These are phyloP conservation scores for Mortierella claussenii DNA, from an alignment of 192 early-diverging fungal species.

Conservation along the genomic window DNA sequence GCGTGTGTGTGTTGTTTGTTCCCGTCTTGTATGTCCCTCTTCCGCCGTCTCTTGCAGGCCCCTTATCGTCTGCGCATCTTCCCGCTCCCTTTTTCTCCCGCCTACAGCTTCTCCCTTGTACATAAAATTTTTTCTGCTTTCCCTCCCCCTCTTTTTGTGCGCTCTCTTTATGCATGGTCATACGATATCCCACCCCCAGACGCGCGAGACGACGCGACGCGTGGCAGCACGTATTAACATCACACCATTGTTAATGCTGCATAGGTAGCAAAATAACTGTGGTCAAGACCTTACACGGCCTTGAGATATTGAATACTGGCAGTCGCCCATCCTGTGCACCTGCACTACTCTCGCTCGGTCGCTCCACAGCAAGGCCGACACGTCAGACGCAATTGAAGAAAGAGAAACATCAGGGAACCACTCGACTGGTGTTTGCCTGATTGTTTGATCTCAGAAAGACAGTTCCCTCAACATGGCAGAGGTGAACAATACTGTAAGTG, in stretches of 20 bases:
- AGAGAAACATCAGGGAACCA: conserved; percentile 28
- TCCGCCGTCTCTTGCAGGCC: neutral
- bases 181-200: neutral
- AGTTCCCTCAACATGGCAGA: conserved; percentile 54
- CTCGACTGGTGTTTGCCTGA: conserved; percentile 35
- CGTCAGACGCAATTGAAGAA: neutral
- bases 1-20: neutral
- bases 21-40: neutral
- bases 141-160: neutral
- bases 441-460: conserved; percentile 15
- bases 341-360: too few species aligned
- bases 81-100: conserved; percentile 8
- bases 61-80: conserved; percentile 17
- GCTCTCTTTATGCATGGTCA: conserved; percentile 17
- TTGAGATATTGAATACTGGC: neutral
- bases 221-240: too few species aligned
- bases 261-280: neutral
- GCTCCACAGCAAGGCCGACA: too few species aligned
- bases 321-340: neutral
- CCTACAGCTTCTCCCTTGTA: neutral
- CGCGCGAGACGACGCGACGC: too few species aligned
- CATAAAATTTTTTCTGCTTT: conserved; percentile 7
- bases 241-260: too few species aligned
- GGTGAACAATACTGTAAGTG: conserved; percentile 48
- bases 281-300: neutral